A percentile compares a stretch with the other conserved stretches of the same genome.
Conservation (phyloP, 768 basidiomycete species). For the Dacryopinax spathularia region DNA sequence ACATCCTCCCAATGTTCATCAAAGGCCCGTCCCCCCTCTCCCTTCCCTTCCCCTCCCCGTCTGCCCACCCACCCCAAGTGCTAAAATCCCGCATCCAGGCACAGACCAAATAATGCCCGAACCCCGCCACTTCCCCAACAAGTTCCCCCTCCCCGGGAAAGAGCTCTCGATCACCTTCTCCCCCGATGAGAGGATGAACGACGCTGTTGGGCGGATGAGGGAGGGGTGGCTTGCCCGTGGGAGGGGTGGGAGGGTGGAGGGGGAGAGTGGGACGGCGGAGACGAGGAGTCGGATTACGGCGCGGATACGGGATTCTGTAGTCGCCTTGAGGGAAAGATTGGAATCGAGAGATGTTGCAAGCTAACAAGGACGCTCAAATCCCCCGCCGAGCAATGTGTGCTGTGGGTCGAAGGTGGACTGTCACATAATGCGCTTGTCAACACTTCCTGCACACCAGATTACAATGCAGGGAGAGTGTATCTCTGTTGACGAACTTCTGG, state of each 20-base stretch:
- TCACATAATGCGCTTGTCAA: too few species aligned
- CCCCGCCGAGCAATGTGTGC: too few species aligned
- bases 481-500: too few species aligned
- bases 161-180: slow-evolving; percentile 56
- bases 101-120: slow-evolving; percentile 90
- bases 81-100: slow-evolving; percentile 26
- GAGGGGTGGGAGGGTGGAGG: not conserved
- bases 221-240: not conserved
- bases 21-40: slow-evolving; percentile 35
- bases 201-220: not conserved
- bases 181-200: not conserved
- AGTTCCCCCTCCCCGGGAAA: slow-evolving; percentile 49
- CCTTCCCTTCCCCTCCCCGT: not conserved
- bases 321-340: not conserved
- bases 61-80: not conserved
- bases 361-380: too few species aligned
- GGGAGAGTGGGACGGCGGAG: not conserved
- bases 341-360: too few species aligned
- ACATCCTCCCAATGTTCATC: slow-evolving; percentile 88
- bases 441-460: too few species aligned
- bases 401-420: too few species aligned
- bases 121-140: slow-evolving; percentile 58
- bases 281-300: not conserved
- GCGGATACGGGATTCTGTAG: not conserved
- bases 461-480: too few species aligned